Base-by-base conservation (phyloP, 192 early-diverging fungal genomes). In the Thamnidium elegans region DNA sequence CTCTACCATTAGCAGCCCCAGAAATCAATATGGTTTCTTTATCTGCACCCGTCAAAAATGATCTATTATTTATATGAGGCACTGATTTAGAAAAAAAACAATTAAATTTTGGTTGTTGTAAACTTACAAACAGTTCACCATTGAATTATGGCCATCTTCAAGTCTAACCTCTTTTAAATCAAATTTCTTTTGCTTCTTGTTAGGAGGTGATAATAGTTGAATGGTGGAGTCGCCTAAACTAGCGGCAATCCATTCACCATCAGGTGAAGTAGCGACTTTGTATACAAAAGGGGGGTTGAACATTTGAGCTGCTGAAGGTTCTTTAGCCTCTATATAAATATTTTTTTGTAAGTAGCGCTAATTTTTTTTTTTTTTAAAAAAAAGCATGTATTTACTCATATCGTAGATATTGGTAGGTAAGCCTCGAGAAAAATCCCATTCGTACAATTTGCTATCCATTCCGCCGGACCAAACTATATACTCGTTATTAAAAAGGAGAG, bases 261-360 rank as follows among this genome's bases (percentile, higher is more conserved):
- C 68, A 9, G 67, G 63, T 65, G 75, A 73, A 4, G 56, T 34
- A 1, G 58, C 70, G 17, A 83, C 64, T 20, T 76, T 68, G 36
- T 83, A 79, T n/a, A 83, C 78, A 72, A 83, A 83, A 0, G 81
- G 81, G 15, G 81, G 81, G 31, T 83, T 83, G 65, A 80, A 80
- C 53, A 83, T 60, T 55, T 82, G 81, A 14, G 72, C 69, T 4
- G 73, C 36, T 43, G 51, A 39, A 31, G 73, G 60, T 42, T 75
- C 48, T 21, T 46, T 56, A 2, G 56, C 42, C 43, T 63, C 56
- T 65, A 23, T 15, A 52, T 17, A 8, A 26, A 55, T 55, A 34
- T 31, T 11, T 34, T 13, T 56, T 26, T 3, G 34, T 43, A 13
- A 20, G 7, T 0, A n/a, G 6, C 19, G 1, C 19, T 30, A 4